A percentile compares a stretch with the other conserved stretches of the same genome.
These are phyloP conservation scores for Fusarium odoratissimum DNA, from an alignment of 2,329 filamentous ascomycete genomes.

Conservation along the genomic window DNA sequence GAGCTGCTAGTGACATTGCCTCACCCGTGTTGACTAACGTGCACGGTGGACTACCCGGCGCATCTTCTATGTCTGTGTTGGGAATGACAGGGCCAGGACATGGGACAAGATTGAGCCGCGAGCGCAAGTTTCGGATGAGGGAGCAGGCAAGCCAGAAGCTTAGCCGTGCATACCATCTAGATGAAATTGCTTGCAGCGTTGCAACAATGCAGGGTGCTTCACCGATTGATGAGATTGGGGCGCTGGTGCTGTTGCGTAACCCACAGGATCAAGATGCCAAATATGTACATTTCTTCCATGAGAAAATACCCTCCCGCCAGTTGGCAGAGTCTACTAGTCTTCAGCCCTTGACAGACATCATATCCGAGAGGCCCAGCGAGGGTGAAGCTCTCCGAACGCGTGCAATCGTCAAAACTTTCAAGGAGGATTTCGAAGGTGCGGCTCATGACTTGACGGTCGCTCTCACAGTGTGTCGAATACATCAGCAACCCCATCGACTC, in stretches of 20 bases:
- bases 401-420: constrained; percentile 80
- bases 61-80: constrained; percentile 33
- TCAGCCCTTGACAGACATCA: constrained; percentile 73
- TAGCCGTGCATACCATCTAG: constrained; percentile 79
- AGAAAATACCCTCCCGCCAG: constrained; percentile 83
- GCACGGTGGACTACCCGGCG: constrained; percentile 54
- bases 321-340: constrained; percentile 79
- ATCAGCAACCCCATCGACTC: constrained; percentile 63
- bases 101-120: constrained; percentile 76
- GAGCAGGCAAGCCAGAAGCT: constrained; percentile 84
- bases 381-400: constrained; percentile 77
- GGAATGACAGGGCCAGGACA: constrained; percentile 61
- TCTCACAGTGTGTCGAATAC: constrained; percentile 65
- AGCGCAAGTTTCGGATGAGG: constrained; percentile 81
- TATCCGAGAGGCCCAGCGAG: constrained; percentile 71
- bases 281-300: constrained; percentile 93
- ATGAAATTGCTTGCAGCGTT: constrained; percentile 86
- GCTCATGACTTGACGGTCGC: constrained; percentile 77
- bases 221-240: constrained; percentile 80
- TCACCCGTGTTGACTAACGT: constrained; percentile 71
- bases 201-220: constrained; percentile 86
- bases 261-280: constrained; percentile 77
- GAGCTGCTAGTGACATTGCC: constrained; percentile 79
- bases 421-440: constrained; percentile 77
- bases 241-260: constrained; percentile 76